These are phyloP conservation scores for Zygotorulaspora sp. DNA, from an alignment of 805 yeast species.

Conservation along the genomic window DNA sequence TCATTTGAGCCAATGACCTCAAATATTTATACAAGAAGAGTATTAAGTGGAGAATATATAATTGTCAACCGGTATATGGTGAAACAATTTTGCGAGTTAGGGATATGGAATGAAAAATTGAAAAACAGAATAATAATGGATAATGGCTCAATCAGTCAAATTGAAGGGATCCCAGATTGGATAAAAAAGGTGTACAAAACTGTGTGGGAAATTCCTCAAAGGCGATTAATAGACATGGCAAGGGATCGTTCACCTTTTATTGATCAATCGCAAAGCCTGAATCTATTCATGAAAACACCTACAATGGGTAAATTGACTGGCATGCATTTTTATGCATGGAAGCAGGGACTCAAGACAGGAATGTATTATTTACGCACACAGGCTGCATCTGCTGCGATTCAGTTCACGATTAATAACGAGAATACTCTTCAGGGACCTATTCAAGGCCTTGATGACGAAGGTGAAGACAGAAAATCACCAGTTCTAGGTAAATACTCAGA, in stretches of 20 bases:
- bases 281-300: constrained; percentile 78
- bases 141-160: constrained; percentile 78
- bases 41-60: constrained; percentile 87
- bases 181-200: constrained; percentile 79
- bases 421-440: constrained; percentile 7
- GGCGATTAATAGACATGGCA: constrained; percentile 74
- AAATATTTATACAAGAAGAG: constrained; percentile 83
- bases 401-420: constrained; percentile 71
- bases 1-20: constrained; percentile 95
- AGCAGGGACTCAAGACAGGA: constrained; percentile 93
- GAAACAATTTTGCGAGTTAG: constrained; percentile 71
- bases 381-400: constrained; percentile 95
- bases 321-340: constrained; percentile 98
- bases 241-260: constrained; percentile 78
- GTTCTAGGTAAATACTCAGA: constrained; percentile 14
- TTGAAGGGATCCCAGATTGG: constrained; percentile 65
- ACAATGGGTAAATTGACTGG: constrained; percentile 93
- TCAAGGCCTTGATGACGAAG: constrained; percentile 13
- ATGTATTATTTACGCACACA: constrained; percentile 94
- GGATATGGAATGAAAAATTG: constrained; percentile 75
- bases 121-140: constrained; percentile 68
- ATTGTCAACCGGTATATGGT: constrained; percentile 80
- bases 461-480: constrained; percentile 56
- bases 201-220: constrained; percentile 93
- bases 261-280: constrained; percentile 90